Evolutionary conservation across 495 filamentous ascomycete species (phyloP).

Genomic region (Entonaema liquescens): DNA sequence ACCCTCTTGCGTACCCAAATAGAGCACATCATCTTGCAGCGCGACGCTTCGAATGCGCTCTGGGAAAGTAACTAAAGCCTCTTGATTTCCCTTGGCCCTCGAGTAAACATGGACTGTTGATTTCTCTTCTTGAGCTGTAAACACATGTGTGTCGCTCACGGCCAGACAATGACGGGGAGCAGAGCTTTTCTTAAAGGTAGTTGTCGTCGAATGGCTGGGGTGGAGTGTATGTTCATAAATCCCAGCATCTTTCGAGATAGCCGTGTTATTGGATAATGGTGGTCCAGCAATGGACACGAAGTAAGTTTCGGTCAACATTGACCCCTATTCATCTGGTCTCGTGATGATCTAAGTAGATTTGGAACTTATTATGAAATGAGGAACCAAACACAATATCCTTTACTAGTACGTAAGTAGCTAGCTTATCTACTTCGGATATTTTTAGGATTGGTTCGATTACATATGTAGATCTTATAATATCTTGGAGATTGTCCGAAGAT

Average conservation of each 20-base stretch:
- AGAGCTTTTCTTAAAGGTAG: slow-evolving; percentile 92
- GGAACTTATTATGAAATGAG: neutral
- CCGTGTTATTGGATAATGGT: slow-evolving; percentile 69
- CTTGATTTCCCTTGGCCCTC: slow-evolving; percentile 81
- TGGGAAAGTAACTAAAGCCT: slow-evolving; percentile 83
- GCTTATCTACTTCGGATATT: neutral
- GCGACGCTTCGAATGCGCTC: slow-evolving; percentile 81
- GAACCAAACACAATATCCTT: neutral
- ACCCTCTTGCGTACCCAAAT: slow-evolving; percentile 87
- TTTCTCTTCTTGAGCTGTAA: slow-evolving; percentile 89
- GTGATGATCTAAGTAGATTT: slow-evolving; percentile 5
- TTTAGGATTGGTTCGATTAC: slow-evolving; percentile 13
- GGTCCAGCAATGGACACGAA: slow-evolving; percentile 75
- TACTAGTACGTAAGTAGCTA: neutral
- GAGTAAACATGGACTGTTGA: slow-evolving; percentile 92
- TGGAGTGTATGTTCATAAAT: slow-evolving; percentile 87
- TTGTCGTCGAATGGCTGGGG: slow-evolving; percentile 72
- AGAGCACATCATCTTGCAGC: slow-evolving; percentile 71
- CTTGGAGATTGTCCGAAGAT: slow-evolving; percentile 12
- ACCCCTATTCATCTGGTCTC: slow-evolving; percentile 9
- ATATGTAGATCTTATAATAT: slow-evolving; percentile 1
- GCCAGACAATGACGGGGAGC: slow-evolving; percentile 80
- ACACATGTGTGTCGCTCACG: slow-evolving; percentile 83
- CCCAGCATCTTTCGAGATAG: slow-evolving; percentile 76
- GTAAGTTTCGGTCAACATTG: slow-evolving; percentile 84